A percentile compares a stretch with the other conserved stretches of the same genome.
These are phyloP conservation scores for Gamsiella multidivaricata DNA, from an alignment of 192 early-diverging fungal genomes.

Conservation along the genomic window DNA sequence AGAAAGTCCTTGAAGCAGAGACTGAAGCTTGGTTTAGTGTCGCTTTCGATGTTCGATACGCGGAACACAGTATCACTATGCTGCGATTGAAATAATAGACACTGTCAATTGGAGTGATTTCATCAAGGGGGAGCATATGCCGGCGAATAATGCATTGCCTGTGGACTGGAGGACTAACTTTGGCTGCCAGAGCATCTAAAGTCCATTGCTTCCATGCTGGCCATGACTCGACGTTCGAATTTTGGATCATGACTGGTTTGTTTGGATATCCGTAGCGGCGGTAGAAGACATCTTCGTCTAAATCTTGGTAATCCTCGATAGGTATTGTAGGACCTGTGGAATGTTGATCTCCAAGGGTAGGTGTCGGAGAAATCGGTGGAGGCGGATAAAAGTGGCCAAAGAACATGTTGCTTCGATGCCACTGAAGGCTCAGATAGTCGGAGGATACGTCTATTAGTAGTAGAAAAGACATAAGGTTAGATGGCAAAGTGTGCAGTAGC, in stretches of 20 bases:
- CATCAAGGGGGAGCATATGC: no score
- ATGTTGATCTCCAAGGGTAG: neutral
- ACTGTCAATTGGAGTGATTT: neutral
- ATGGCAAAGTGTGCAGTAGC: no score
- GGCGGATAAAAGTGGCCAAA: slow-evolving; percentile 54
- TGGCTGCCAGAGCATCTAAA: slow-evolving; percentile 26
- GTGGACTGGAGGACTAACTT: no score
- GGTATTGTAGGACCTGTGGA: slow-evolving; percentile 15
- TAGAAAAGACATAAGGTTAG: neutral
- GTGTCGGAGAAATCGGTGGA: slow-evolving; percentile 20
- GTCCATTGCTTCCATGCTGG: slow-evolving; percentile 56
- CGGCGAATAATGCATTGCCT: no score
- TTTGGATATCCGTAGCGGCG: slow-evolving; percentile 42
- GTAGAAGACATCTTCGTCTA: slow-evolving; percentile 45
- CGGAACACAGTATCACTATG: slow-evolving; percentile 46
- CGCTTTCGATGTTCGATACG: slow-evolving; percentile 50
- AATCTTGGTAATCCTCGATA: slow-evolving; percentile 37
- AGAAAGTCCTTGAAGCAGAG: slow-evolving; percentile 48
- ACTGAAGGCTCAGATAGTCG: slow-evolving; percentile 46
- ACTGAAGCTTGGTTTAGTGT: slow-evolving; percentile 25
- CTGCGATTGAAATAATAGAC: slow-evolving; percentile 4
- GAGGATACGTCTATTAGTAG: slow-evolving; percentile 30
- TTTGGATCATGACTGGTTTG: slow-evolving; percentile 50
- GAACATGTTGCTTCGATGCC: slow-evolving; percentile 50
- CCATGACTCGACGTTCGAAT: slow-evolving; percentile 56